Base-by-base conservation (phyloP, 192 early-diverging fungal species). In the Rhizoclosmatium globosum region DNA sequence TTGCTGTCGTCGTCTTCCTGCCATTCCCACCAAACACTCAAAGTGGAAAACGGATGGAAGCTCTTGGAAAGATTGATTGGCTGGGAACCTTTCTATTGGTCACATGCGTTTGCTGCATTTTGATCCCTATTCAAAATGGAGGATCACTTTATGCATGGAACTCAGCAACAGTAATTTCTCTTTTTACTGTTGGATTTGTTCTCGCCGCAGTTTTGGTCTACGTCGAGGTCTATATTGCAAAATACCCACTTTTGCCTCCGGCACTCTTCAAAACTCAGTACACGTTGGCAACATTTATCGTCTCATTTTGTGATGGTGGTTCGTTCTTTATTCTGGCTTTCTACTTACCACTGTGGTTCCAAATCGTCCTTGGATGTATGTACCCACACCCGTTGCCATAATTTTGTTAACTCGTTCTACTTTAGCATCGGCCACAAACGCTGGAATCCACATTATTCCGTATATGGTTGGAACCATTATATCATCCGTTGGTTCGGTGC, bases 361-460 rank as follows among this genome's bases (percentile, higher is more conserved):
- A 95, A 81, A 88, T 96, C 38, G 92, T 94, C n/a, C 83, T 89
- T 45, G 92, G 89, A 21, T 58, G 74, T 73, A n/a, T 31, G 71
- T 73, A n/a, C 19, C 56, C 53, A 61, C 39, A 31, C 41, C 21
- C 31, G 31, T 31, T 60, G 62, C 9, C 4, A 38, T n/a, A 21
- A n/a, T 73, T 58, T 15, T 45, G 38, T 45, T 45, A 59, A 42
- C 48, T 64, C 19, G 42, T 4, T 15, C 1, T 64, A 64, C 21
- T 75, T 13, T 56, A 73, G 91, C 90, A 42, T 79, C 81, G 23
- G 91, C 94, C 0, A 95, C 93, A 1, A 77, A 84, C 1, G 90
- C 94, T 1, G 94, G 95, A 58, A 75, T 94, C 17, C 84, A 90
- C 60, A 84, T 92, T 61, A 76, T 96, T 62, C 92, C 95, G 0